Conservation (phyloP, 2,329 filamentous ascomycete species). For the Colletotrichum sp. region DNA sequence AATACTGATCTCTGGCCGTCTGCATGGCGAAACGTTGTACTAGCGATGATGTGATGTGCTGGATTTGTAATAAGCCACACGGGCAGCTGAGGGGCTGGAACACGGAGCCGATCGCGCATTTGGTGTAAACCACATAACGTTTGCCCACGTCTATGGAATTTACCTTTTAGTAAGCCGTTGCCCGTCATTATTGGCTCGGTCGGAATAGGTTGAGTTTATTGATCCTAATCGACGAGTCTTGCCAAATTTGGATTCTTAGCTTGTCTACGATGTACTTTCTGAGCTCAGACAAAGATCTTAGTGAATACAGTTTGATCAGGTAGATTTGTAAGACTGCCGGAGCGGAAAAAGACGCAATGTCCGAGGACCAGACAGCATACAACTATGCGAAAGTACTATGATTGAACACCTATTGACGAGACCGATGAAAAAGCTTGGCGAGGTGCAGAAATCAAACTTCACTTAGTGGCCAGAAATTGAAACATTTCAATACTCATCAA, state of each 20-base stretch:
- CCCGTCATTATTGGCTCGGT: background rate
- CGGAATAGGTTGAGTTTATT: background rate
- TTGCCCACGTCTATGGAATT: accelerated
- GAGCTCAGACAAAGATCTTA: background rate
- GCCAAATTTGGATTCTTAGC: background rate
- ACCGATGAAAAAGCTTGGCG: accelerated
- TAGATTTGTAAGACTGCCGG: background rate
- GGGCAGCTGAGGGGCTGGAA: background rate
- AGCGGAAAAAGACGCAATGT: background rate
- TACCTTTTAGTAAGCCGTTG: background rate
- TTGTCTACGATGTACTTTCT: background rate
- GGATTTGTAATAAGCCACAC: background rate
- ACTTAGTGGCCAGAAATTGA: background rate
- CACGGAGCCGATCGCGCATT: background rate
- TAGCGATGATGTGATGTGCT: background rate
- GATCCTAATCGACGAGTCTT: background rate
- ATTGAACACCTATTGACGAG: background rate
- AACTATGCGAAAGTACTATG: background rate
- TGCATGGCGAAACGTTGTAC: background rate
- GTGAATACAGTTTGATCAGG: background rate
- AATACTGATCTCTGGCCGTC: accelerated
- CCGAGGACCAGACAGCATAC: background rate
- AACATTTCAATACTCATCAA: background rate
- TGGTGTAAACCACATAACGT: background rate
- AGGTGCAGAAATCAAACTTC: background rate